Percentiles rank a stretch among this genome's conserved stretches.
Conservation (phyloP, 768 basidiomycete species). For the Tulasnella sp. region DNA sequence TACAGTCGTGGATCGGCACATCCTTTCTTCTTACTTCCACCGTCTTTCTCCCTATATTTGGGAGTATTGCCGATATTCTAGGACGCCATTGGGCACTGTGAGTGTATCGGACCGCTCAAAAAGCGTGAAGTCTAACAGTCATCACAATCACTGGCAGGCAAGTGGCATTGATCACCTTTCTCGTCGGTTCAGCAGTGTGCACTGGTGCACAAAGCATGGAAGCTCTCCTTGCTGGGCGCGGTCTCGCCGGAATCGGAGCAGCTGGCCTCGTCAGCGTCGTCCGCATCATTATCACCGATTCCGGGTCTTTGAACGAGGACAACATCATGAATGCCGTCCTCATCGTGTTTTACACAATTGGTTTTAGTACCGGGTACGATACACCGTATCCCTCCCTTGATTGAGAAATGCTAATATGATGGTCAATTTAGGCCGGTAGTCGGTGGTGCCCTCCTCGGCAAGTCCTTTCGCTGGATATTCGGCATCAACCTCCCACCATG, state of each 20-base stretch:
- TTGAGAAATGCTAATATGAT: not conserved
- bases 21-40: conserved; percentile 56
- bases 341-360: conserved; percentile 52
- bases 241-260: conserved; percentile 41
- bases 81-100: conserved; percentile 53
- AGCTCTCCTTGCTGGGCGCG: conserved; percentile 53
- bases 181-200: conserved; percentile 53
- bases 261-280: conserved; percentile 40
- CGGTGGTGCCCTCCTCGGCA: conserved; percentile 49
- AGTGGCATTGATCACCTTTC: conserved; percentile 51
- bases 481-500: conserved; percentile 56
- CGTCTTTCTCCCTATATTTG: conserved; percentile 58
- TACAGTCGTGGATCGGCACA: conserved; percentile 54
- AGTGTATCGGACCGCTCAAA: not conserved
- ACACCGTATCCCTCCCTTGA: not conserved
- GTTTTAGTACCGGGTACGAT: conserved; percentile 41
- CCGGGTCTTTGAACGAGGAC: conserved; percentile 49
- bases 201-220: conserved; percentile 54
- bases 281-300: conserved; percentile 53
- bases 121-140: not conserved
- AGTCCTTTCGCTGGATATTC: conserved; percentile 59
- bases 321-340: conserved; percentile 50
- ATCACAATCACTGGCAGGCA: conserved; percentile 41
- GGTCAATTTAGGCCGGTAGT: conserved; percentile 49
- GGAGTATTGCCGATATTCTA: conserved; percentile 55